Conservation (phyloP, 805 yeast genomes). For the Blastobotrys mokoenaii region DNA sequence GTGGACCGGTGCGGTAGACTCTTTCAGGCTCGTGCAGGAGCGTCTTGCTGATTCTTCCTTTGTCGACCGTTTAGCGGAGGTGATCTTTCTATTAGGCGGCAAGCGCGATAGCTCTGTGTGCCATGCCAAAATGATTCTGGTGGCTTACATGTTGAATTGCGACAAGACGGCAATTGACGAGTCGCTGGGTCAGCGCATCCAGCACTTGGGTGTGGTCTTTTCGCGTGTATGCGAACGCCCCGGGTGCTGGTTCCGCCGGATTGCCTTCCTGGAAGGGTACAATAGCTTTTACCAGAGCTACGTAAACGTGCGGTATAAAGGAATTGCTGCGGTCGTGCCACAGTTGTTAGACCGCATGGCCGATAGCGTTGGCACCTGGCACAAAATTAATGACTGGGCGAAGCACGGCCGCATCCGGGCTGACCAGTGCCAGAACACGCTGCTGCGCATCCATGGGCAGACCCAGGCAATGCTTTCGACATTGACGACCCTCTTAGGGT, state of each 20-base stretch:
- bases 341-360: background rate
- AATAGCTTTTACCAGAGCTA: slow-evolving; percentile 11
- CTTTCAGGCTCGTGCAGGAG: background rate
- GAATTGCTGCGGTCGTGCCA: slow-evolving; percentile 1
- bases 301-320: slow-evolving; percentile 13
- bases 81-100: slow-evolving; percentile 11
- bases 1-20: slow-evolving; percentile 6
- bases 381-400: background rate
- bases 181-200: slow-evolving; percentile 6
- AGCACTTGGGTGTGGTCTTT: slow-evolving; percentile 11
- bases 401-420: background rate
- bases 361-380: background rate
- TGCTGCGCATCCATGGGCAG: background rate
- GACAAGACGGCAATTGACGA: background rate
- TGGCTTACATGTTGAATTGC: slow-evolving; percentile 14
- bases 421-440: background rate
- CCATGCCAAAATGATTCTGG: slow-evolving; percentile 16
- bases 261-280: slow-evolving; percentile 14
- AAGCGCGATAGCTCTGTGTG: slow-evolving; percentile 12
- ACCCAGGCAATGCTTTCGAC: slow-evolving; percentile 2
- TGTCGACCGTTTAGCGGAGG: slow-evolving; percentile 3
- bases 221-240: slow-evolving; percentile 13
- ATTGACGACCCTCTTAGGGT: slow-evolving; percentile 8
- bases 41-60: slow-evolving; percentile 1
- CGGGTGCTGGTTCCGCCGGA: slow-evolving; percentile 10